A percentile compares a stretch with the other conserved stretches of the same genome.
Evolutionary conservation across 2,329 filamentous ascomycete genomes (phyloP).

Genomic region (Xylaria sp.): DNA sequence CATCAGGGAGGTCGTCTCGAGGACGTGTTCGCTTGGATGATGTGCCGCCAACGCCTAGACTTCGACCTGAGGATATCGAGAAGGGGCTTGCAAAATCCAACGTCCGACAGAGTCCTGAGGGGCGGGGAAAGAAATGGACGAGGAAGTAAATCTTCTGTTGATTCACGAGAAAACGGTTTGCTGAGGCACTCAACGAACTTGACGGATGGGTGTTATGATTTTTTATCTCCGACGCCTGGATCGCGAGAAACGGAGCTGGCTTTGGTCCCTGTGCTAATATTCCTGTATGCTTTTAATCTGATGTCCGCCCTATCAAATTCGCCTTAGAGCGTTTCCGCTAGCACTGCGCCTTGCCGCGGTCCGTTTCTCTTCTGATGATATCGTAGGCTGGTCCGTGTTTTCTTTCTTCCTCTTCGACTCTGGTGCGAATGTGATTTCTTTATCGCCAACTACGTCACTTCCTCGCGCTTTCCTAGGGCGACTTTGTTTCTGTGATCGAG

Average conservation of each 20-base stretch:
- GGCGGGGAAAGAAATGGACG: conserved; percentile 46
- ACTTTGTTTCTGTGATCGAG: conserved; percentile 62
- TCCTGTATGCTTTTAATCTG: conserved; percentile 23
- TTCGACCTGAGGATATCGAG: conserved; percentile 67
- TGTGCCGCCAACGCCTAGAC: conserved; percentile 68
- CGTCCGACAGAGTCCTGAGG: conserved; percentile 44
- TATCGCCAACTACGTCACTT: conserved; percentile 68
- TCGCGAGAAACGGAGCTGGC: conserved; percentile 21
- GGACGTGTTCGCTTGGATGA: conserved; percentile 64
- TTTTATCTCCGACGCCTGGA: conserved; percentile 20
- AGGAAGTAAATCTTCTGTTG: conserved; percentile 41
- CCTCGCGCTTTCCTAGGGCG: conserved; percentile 58
- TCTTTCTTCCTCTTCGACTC: conserved; percentile 63
- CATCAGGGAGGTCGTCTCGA: conserved; percentile 48
- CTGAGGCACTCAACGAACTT: neutral
- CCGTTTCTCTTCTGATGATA: conserved; percentile 43
- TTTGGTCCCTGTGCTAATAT: conserved; percentile 19
- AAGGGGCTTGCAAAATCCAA: conserved; percentile 60
- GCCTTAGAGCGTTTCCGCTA: conserved; percentile 76
- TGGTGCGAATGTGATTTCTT: conserved; percentile 79
- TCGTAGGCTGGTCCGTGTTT: conserved; percentile 37
- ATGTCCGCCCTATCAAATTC: conserved; percentile 63
- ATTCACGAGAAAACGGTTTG: conserved; percentile 3
- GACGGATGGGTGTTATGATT: conserved; percentile 25
- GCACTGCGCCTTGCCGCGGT: conserved; percentile 72